Percentiles rank a stretch among this genome's conserved stretches.
These are phyloP conservation scores for Phaffia australis DNA, from an alignment of 768 basidiomycete species.

Conservation along the genomic window DNA sequence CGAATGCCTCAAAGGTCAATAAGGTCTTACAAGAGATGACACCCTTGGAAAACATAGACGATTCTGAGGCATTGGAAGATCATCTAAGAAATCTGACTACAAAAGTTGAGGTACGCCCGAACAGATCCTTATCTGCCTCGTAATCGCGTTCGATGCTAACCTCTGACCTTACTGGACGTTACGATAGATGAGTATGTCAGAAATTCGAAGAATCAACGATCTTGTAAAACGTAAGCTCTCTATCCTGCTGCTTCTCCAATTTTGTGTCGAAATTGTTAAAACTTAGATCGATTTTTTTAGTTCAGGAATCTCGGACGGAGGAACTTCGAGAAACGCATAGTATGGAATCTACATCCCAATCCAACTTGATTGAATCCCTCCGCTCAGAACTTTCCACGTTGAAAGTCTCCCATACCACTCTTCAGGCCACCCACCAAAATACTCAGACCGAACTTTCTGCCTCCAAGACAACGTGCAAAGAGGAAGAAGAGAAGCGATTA, in stretches of 20 bases:
- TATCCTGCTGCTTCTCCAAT: not conserved
- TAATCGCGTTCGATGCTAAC: not conserved
- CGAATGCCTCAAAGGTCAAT: not conserved
- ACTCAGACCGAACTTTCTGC: slow-evolving; percentile 48
- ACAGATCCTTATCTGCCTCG: not conserved
- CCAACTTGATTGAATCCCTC: slow-evolving; percentile 59
- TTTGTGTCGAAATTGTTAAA: not conserved
- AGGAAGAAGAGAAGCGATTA: slow-evolving; percentile 93
- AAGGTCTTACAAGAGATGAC: slow-evolving; percentile 56
- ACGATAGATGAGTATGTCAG: slow-evolving; percentile 57
- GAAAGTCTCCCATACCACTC: slow-evolving; percentile 54
- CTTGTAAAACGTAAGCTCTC: slow-evolving; percentile 57
- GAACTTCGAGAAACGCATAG: slow-evolving; percentile 75
- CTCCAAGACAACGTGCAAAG: slow-evolving; percentile 55
- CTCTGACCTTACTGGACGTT: not conserved
- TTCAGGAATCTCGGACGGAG: slow-evolving; percentile 70
- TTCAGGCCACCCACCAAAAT: slow-evolving; percentile 60
- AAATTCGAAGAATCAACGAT: slow-evolving; percentile 61
- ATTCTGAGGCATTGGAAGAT: slow-evolving; percentile 58
- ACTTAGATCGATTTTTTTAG: slow-evolving; percentile 39
- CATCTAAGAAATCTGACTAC: slow-evolving; percentile 56
- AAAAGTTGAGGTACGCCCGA: slow-evolving; percentile 58
- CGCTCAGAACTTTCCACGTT: slow-evolving; percentile 57
- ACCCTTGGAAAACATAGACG: slow-evolving; percentile 55
- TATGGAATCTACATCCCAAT: slow-evolving; percentile 67